phyloP scores from a whole-genome alignment of 208 protist species.

The Trypanosoma congolense region DNA sequence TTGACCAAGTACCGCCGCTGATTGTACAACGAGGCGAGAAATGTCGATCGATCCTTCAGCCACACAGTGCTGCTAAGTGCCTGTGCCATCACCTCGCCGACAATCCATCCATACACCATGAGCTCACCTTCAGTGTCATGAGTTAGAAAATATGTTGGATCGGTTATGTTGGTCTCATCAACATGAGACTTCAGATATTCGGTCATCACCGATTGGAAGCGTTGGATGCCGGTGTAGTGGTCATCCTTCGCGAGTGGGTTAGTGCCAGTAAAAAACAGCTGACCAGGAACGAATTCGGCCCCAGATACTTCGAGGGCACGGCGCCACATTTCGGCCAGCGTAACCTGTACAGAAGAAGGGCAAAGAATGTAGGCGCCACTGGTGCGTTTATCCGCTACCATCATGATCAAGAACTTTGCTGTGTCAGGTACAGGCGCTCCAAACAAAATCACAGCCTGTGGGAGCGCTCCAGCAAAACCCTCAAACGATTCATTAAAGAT shows the following conservation, averaged over 20 bases:
- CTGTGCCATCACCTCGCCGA: background rate
- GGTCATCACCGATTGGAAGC: slow-evolving; percentile 9
- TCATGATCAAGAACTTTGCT: slow-evolving; percentile 9
- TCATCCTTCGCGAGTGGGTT: slow-evolving; percentile 16
- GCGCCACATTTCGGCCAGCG: background rate
- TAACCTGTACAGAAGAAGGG: background rate
- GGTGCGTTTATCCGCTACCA: slow-evolving; percentile 17
- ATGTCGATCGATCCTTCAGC: slow-evolving; percentile 11
- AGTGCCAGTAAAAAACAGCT: slow-evolving; percentile 12
- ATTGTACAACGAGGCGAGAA: slow-evolving; percentile 13
- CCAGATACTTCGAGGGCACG: background rate
- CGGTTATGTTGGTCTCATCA: background rate
- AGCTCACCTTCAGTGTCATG: slow-evolving; percentile 5
- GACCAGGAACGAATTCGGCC: background rate
- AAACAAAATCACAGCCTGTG: slow-evolving; percentile 25
- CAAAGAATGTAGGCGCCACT: slow-evolving; percentile 11
- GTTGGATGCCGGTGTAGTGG: slow-evolving; percentile 7
- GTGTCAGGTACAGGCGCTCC: slow-evolving; percentile 3
- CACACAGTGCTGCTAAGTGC: slow-evolving; percentile 6
- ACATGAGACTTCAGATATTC: slow-evolving; percentile 4
- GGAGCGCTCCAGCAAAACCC: slow-evolving; percentile 8
- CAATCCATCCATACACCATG: background rate
- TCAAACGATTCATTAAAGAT: slow-evolving; percentile 17
- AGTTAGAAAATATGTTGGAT: slow-evolving; percentile 10
- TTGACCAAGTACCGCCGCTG: slow-evolving; percentile 1